Evolutionary conservation across 371 early-diverging fungal genomes (phyloP), one percentile per base, ranked within the genome.

Genomic region (Fennellomyces sp.): DNA sequence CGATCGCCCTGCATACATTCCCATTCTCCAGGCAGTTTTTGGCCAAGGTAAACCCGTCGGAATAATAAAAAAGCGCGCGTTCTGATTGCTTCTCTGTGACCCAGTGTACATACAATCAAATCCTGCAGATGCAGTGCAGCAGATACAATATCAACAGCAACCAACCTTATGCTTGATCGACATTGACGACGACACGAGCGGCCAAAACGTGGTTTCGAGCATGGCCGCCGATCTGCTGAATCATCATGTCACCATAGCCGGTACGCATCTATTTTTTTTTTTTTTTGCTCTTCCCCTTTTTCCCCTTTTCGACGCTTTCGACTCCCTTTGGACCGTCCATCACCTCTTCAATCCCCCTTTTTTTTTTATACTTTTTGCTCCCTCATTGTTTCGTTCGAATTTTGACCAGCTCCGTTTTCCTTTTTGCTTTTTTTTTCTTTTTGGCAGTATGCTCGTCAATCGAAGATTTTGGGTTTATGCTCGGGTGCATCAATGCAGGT

Each of bases 401-500:
- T 28, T 50, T 53, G 47, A 19, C 49, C 62, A 17, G 30, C 56
- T 26, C 35, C 47, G 25, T 60, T 47, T 62, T 26, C 60, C 23
- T 26, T 66, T 49, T 54, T 58, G 33, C 8, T 58, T 66, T 35
- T 53, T 57, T 38, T 62, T 53, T 55, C 30, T 29, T 35, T 53
- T 49, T 15, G 17, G 39, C 23, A 80, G 77, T 72, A 11, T 77
- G 67, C 56, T 76, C 78, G 2, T 64, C 56, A 6, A 64, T 64
- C 38, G 72, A 80, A 28, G 58, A 63, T 56, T 47, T 63, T 7
- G 50, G 59, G 13, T 62, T 71, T 29, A 75, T 80, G 77, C 63
- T 76, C 48, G 63, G 71, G 27, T 76, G 75, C 66, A 66, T 85
- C 60, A 79, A 83, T 48, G 70, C 78, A 26, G 85, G 85, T 30